Evolutionary conservation across 1,284 basidiomycete genomes (phyloP).

Genomic region (Prillingera fragicola): DNA sequence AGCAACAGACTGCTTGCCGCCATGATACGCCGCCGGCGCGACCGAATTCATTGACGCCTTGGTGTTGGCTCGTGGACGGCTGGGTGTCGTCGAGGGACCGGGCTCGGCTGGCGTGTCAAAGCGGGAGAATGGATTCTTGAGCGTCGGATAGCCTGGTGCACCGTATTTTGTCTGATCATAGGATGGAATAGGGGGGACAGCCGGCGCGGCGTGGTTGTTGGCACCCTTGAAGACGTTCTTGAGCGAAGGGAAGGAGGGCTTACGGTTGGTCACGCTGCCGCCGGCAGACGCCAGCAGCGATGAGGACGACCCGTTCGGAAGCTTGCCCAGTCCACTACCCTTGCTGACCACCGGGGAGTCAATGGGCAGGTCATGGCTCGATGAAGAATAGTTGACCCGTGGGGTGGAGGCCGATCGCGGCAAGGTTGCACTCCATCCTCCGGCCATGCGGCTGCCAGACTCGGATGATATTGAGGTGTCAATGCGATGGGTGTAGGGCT

Average conservation of each 20-base stretch:
- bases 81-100: slow-evolving; percentile 7
- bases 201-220: slow-evolving; percentile 7
- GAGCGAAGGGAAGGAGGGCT: slow-evolving; percentile 78
- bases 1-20: slow-evolving; percentile 34
- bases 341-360: slow-evolving; percentile 1
- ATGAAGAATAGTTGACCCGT: slow-evolving; percentile 6
- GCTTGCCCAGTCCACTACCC: slow-evolving; percentile 38
- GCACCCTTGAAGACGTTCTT: slow-evolving; percentile 73
- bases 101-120: slow-evolving; percentile 33
- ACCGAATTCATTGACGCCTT: slow-evolving; percentile 5
- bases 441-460: slow-evolving; percentile 9
- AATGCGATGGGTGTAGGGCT: slow-evolving; percentile 22
- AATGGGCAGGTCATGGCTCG: slow-evolving; percentile 8
- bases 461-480: slow-evolving; percentile 27
- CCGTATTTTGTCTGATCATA: slow-evolving; percentile 22
- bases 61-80: slow-evolving; percentile 11
- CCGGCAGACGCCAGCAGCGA: slow-evolving; percentile 38
- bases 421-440: not conserved
- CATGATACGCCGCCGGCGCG: slow-evolving; percentile 13
- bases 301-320: slow-evolving; percentile 46
- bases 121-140: slow-evolving; percentile 44
- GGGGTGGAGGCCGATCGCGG: not conserved
- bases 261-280: slow-evolving; percentile 53
- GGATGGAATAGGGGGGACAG: slow-evolving; percentile 34
- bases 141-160: slow-evolving; percentile 36